phyloP scores from a whole-genome alignment of 2,329 filamentous ascomycete species.

The Botrytis sinoallii region DNA sequence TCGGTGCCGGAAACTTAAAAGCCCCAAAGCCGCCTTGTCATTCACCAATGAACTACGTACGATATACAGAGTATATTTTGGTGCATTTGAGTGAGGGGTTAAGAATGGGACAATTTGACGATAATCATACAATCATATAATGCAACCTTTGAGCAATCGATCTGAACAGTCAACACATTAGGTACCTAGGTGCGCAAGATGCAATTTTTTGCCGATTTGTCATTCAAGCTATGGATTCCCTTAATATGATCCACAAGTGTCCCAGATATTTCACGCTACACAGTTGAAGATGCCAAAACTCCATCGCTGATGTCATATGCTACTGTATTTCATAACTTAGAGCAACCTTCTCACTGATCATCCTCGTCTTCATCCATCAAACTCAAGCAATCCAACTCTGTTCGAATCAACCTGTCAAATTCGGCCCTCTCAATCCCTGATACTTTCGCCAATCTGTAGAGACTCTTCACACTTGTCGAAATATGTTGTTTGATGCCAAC shows the following conservation, averaged over 20 bases:
- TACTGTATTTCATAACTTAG: background rate
- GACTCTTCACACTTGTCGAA: constrained; percentile 70
- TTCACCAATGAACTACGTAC: background rate
- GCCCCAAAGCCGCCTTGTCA: background rate
- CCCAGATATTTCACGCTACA: background rate
- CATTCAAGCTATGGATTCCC: background rate
- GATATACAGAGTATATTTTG: background rate
- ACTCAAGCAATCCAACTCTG: constrained; percentile 66
- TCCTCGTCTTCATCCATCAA: constrained; percentile 58
- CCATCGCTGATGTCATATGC: background rate
- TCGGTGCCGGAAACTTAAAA: background rate
- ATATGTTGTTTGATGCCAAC: constrained; percentile 77
- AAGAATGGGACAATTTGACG: background rate
- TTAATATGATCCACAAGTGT: background rate
- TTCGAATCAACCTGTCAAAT: constrained; percentile 69
- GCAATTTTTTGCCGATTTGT: background rate
- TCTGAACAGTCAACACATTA: background rate
- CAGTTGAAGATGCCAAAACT: background rate
- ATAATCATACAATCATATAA: background rate
- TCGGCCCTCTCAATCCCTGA: constrained; percentile 72
- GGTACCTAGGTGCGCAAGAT: background rate
- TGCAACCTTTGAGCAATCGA: background rate
- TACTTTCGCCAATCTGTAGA: constrained; percentile 67
- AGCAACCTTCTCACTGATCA: constrained; percentile 9
- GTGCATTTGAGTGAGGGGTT: background rate